Evolutionary conservation across 1,284 basidiomycete genomes (phyloP), one percentile per base, ranked within the genome.

Genomic region (Coniferiporia sulphurascens): DNA sequence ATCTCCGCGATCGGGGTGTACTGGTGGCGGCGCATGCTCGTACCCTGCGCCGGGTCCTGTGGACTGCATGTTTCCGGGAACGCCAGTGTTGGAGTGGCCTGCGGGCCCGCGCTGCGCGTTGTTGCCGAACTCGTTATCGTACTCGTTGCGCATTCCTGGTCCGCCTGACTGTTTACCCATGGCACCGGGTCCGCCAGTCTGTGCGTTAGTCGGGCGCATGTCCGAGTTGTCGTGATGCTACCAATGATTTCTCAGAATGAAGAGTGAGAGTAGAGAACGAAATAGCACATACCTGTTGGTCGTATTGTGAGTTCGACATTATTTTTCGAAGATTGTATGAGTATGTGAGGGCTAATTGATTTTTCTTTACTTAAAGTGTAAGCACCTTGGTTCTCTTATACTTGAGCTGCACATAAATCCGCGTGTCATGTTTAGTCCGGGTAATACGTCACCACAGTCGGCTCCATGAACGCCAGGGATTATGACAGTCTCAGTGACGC

Each of bases 151-250:
- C 41, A 12, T 12, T 12, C 41, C 41, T 12, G 41, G 10, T 12
- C 12, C 10, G n/a, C n/a, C 17, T 7, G 48, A 38, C 2, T 32
- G 36, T 19, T 19, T 21, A 8, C 56, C 56, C n/a, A 51, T 17
- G 17, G 34, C 49, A 4, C 48, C 56, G 8, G 48, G 41, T n/a
- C 56, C 56, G 9, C 48, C 48, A 13, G 45, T 51, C 41, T 60
- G 58, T 8, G 45, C 19, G 34, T 60, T 60, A 15, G 52, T 60
- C 13, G 58, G 58, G 13, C 32, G 52, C 48, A 55, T 60, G 10
- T 44, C 46, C 22, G 46, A 32, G 41, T 43, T 34, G 4, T 32
- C 35, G 22, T 60, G 9, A 4, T 6, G 19, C 36, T 59, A 19
- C 2, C 27, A 5, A 27, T 5, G 27, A 27, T 5, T 5, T 27